Evolutionary conservation across 768 basidiomycete genomes (phyloP), one percentile per base, ranked within the genome.

Genomic region (Lactarius tabidus): DNA sequence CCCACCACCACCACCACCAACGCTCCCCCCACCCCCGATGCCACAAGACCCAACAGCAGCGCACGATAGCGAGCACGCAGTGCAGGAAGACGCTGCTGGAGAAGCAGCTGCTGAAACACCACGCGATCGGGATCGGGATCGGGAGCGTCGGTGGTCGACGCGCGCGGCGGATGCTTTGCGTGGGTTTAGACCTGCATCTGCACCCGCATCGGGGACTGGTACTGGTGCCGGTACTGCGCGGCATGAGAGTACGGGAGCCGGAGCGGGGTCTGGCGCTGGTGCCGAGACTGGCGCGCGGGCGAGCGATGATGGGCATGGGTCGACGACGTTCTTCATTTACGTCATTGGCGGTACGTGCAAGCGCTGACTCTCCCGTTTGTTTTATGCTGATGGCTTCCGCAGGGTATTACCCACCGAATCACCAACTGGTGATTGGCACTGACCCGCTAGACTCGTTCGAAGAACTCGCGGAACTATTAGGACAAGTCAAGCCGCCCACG

Each of bases 331-430:
- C 76, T 79, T 94, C 75, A 93, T 95, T 63, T 95, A 93, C 76
- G 93, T 95, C 66, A 91, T 93, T 73, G 90, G 91, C 58, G 90
- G 89, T 85, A 67, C 57, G 82, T 75, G 10, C 53, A 14, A 20
- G 1, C 7, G 8, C 26, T 23, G 12, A 14, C 26, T 53, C 14
- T 0, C 52, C 39, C 39, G 15, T 53, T 53, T 15, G 1, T 28
- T 2, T 36, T 18, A 1, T 20, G 35, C 8, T 52, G 10, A 55
- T 26, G 26, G 20, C 17, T 18, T 23, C n/a, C 26, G 17, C 67
- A 90, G 94, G 94, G n/a, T 93, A 94, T 72, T 97, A 96, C 73
- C 92, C 93, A 1, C 88, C 90, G 17, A 87, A 91, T 70, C 94
- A 96, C 74, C 90, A 86, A 58, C 88, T 98, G 67, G 86, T 96